Evolutionary conservation across 371 early-diverging fungal genomes (phyloP).

Genomic region (Apophysomyces sp.): DNA sequence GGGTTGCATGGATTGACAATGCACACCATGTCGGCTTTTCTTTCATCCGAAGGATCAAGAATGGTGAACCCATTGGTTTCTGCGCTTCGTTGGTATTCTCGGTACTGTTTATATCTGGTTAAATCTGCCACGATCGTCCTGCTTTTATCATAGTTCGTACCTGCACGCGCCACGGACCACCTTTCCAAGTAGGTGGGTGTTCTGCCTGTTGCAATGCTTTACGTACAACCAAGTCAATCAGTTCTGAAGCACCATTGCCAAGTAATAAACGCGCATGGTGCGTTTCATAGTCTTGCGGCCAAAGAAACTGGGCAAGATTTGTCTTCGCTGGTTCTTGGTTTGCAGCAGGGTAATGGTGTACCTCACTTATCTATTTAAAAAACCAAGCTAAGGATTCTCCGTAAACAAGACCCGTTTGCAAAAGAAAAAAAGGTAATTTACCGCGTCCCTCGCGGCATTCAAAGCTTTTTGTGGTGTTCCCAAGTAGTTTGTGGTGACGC

Average conservation of each 20-base stretch:
- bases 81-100: constrained; percentile 85
- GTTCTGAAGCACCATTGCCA: constrained; percentile 86
- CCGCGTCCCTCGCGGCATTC: constrained; percentile 70
- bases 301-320: constrained; percentile 75
- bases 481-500: constrained; percentile 83
- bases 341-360: constrained; percentile 87
- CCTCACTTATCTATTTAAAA: constrained; percentile 56
- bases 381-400: too few species aligned
- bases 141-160: constrained; percentile 21
- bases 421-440: constrained; percentile 32
- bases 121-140: background rate
- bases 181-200: constrained; percentile 63
- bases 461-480: constrained; percentile 76
- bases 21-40: constrained; percentile 64
- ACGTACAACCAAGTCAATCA: constrained; percentile 82
- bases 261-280: constrained; percentile 61
- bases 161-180: constrained; percentile 80
- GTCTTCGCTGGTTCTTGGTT: constrained; percentile 88
- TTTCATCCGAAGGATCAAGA: constrained; percentile 50
- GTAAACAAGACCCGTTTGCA: background rate
- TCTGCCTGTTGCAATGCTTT: constrained; percentile 46
- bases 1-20: constrained; percentile 90
- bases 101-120: constrained; percentile 54
- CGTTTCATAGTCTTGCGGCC: constrained; percentile 58
- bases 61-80: constrained; percentile 67